Evolutionary conservation across 106 monocot genomes (phyloP).

Genomic region (Posidonia australis): DNA sequence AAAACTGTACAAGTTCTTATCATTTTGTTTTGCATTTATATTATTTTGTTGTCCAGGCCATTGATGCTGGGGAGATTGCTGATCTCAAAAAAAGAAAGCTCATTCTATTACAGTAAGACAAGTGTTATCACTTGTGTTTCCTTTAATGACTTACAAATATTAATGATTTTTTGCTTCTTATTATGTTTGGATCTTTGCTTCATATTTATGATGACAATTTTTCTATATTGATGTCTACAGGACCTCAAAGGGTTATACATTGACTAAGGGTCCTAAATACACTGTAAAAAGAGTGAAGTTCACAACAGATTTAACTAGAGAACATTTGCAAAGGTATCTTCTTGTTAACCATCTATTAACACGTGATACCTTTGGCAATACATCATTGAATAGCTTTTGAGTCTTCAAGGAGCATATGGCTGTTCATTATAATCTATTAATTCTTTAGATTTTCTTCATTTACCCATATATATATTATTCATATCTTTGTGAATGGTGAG

Average conservation of each 20-base stretch:
- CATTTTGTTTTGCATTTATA: background rate
- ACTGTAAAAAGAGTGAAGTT: slow-evolving; percentile 12
- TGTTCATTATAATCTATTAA: too few relatives aligned
- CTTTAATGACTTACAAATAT: background rate
- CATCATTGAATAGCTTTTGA: background rate
- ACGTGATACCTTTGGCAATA: background rate
- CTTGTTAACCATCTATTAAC: background rate
- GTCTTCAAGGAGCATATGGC: background rate
- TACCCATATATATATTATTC: too few relatives aligned
- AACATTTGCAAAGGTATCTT: slow-evolving; percentile 18
- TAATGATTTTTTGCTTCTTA: background rate
- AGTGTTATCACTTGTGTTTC: background rate
- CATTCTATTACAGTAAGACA: slow-evolving; percentile 47
- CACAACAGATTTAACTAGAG: slow-evolving; percentile 19
- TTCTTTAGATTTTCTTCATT: too few relatives aligned
- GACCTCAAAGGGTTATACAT: slow-evolving; percentile 17
- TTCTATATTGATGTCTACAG: background rate
- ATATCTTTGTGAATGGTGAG: too few relatives aligned
- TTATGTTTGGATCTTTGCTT: background rate
- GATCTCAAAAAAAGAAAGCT: slow-evolving; percentile 76
- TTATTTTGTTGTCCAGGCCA: slow-evolving; percentile 22
- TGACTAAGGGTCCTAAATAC: slow-evolving; percentile 21
- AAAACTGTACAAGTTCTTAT: too few relatives aligned
- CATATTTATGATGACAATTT: background rate
- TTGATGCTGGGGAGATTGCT: slow-evolving; percentile 37